Conservation (phyloP, 2,329 filamentous ascomycete species). For the Pseudogymnoascus sp. region DNA sequence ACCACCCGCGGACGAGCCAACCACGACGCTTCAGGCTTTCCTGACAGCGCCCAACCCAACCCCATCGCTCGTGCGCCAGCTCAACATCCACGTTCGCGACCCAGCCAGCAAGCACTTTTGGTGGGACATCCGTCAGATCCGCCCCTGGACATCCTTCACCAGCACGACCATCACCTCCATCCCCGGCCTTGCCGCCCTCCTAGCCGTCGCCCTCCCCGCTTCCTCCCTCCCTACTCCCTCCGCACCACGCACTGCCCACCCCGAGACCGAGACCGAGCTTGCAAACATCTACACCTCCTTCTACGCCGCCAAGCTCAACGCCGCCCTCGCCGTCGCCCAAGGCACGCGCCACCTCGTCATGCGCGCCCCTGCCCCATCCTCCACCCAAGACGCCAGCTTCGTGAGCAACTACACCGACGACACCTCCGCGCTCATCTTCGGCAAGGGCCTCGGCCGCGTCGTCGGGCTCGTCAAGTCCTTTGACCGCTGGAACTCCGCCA, state of each 20-base stretch:
- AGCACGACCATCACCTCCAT: constrained; percentile 63
- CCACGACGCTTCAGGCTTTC: constrained; percentile 69
- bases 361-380: constrained; percentile 18
- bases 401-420: constrained; percentile 47
- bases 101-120: constrained; percentile 77
- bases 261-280: constrained; percentile 71
- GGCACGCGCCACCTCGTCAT: constrained; percentile 50
- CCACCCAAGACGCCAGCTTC: constrained; percentile 31
- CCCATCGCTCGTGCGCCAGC: constrained; percentile 71
- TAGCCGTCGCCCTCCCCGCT: constrained; percentile 60
- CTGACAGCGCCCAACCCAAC: constrained; percentile 74
- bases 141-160: constrained; percentile 76
- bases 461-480: constrained; percentile 87
- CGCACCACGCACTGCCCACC: constrained; percentile 45
- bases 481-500: constrained; percentile 90
- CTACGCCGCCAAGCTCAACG: constrained; percentile 82
- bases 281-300: constrained; percentile 68
- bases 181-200: constrained; percentile 63
- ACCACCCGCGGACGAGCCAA: constrained; percentile 31
- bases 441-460: constrained; percentile 52
- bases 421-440: constrained; percentile 39
- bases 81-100: constrained; percentile 61
- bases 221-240: constrained; percentile 53
- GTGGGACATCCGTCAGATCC: constrained; percentile 90
- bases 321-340: constrained; percentile 70